These are phyloP conservation scores for Xylaria palmicola DNA, from an alignment of 495 filamentous ascomycete genomes.

Conservation along the genomic window DNA sequence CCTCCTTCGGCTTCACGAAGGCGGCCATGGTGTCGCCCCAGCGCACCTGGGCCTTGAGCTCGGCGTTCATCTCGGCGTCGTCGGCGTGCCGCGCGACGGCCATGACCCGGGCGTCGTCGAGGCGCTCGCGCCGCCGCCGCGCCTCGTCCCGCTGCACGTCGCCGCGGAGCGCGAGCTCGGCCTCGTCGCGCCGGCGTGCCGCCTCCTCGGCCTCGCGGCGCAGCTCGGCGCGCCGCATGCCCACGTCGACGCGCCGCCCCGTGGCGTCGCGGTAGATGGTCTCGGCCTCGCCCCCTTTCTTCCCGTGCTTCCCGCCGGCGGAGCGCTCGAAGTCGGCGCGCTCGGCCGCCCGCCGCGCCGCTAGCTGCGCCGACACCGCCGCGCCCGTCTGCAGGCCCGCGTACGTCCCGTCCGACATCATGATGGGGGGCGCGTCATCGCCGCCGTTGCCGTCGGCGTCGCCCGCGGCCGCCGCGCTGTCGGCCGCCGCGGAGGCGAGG, in stretches of 20 bases:
- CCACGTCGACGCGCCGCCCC: slow-evolving; percentile 85
- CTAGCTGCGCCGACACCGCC: slow-evolving; percentile 73
- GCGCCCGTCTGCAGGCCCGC: slow-evolving; percentile 83
- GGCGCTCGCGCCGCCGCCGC: slow-evolving; percentile 51
- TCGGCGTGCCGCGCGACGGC: slow-evolving; percentile 74
- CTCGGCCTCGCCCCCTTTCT: slow-evolving; percentile 59
- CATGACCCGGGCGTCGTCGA: slow-evolving; percentile 79
- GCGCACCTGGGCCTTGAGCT: slow-evolving; percentile 67
- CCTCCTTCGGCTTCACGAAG: slow-evolving; percentile 59
- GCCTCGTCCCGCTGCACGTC: slow-evolving; percentile 74
- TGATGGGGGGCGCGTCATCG: slow-evolving; percentile 41
- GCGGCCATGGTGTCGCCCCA: slow-evolving; percentile 94
- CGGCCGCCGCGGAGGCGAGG: slow-evolving; percentile 69
- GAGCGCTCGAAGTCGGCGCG: slow-evolving; percentile 45
- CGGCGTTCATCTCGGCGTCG: slow-evolving; percentile 79
- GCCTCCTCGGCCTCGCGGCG: slow-evolving; percentile 71
- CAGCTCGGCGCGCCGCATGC: slow-evolving; percentile 84
- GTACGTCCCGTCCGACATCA: slow-evolving; percentile 82
- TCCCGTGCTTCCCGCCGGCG: slow-evolving; percentile 9
- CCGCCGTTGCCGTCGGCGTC: slow-evolving; percentile 46
- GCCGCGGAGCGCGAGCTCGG: slow-evolving; percentile 67
- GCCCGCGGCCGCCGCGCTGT: slow-evolving; percentile 55
- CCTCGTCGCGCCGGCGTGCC: slow-evolving; percentile 58
- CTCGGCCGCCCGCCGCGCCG: slow-evolving; percentile 47
- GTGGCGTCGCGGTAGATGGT: slow-evolving; percentile 93